Evolutionary conservation across 192 early-diverging fungal species (phyloP).

Genomic region (Backusella mclennaniae): DNA sequence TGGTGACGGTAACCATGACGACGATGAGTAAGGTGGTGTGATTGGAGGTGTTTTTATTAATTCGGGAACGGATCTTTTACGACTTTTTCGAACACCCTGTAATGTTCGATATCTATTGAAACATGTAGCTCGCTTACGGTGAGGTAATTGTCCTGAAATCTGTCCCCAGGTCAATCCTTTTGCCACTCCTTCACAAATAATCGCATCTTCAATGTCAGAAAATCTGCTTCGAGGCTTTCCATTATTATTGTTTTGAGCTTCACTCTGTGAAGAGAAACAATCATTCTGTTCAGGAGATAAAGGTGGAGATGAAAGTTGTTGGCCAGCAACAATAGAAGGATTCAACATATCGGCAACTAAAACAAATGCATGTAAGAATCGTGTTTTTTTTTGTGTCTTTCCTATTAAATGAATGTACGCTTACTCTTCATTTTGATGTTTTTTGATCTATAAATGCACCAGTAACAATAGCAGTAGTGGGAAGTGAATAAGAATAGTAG

Average conservation of each 20-base stretch:
- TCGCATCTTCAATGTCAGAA: slow-evolving; percentile 32
- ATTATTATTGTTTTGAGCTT: background rate
- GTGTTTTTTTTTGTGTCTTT: background rate
- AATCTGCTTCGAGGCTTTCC: slow-evolving; percentile 36
- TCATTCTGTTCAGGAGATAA: slow-evolving; percentile 7
- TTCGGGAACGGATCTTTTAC: slow-evolving; percentile 20
- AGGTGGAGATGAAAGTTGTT: slow-evolving; percentile 1
- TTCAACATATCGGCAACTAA: slow-evolving; percentile 27
- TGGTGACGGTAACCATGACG: background rate
- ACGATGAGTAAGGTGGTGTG: slow-evolving; percentile 12
- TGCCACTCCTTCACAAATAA: slow-evolving; percentile 38
- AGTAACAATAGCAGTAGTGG: background rate
- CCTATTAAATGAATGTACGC: background rate
- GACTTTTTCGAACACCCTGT: slow-evolving; percentile 33
- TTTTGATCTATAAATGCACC: background rate
- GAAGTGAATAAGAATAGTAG: background rate
- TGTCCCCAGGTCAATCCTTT: slow-evolving; percentile 38
- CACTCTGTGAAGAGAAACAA: background rate
- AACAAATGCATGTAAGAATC: background rate
- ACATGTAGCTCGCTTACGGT: slow-evolving; percentile 38
- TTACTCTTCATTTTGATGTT: slow-evolving; percentile 14
- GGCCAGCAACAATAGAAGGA: slow-evolving; percentile 1
- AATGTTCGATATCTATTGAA: slow-evolving; percentile 37
- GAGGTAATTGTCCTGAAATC: slow-evolving; percentile 33
- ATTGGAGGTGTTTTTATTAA: slow-evolving; percentile 8